These are phyloP conservation scores for Phytophthora cactorum DNA, from an alignment of 352 stramenopile genomes.

Conservation along the genomic window DNA sequence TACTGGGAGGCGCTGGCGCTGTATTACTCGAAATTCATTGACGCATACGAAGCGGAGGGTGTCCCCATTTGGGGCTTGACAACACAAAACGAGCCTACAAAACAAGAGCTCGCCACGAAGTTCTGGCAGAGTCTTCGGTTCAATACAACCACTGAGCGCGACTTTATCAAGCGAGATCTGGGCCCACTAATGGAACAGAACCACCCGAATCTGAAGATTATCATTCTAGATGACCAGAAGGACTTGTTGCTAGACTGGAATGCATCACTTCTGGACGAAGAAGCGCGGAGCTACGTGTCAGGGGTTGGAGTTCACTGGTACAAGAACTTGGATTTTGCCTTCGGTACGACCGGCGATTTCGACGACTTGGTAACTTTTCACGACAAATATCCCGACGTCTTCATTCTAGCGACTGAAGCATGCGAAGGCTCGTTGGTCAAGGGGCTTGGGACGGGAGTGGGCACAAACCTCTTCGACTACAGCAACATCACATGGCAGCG, in stretches of 20 bases:
- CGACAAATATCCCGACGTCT: constrained; percentile 63
- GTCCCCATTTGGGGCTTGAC: constrained; percentile 76
- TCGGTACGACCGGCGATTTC: constrained; percentile 53
- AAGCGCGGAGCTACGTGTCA: constrained; percentile 68
- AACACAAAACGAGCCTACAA: constrained; percentile 78
- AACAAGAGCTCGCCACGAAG: constrained; percentile 37
- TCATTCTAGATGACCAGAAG: constrained; percentile 85
- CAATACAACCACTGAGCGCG: constrained; percentile 34
- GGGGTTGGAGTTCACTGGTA: constrained; percentile 91
- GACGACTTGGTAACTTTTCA: constrained; percentile 61
- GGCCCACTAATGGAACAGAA: constrained; percentile 61
- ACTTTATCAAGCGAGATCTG: constrained; percentile 75
- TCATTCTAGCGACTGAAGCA: constrained; percentile 85
- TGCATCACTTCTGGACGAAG: constrained; percentile 49
- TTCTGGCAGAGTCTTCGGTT: constrained; percentile 63
- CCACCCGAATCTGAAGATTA: constrained; percentile 79
- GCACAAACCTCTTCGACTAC: constrained; percentile 37
- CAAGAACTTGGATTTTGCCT: constrained; percentile 63
- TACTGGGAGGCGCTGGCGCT: constrained; percentile 69
- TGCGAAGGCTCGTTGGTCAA: constrained; percentile 61
- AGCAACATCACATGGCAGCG: constrained; percentile 64
- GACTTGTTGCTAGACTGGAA: constrained; percentile 48
- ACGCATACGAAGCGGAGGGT: constrained; percentile 62
- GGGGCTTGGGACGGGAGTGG: constrained; percentile 36
- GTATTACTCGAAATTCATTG: constrained; percentile 88